Evolutionary conservation across 805 yeast genomes (phyloP), one percentile per base, ranked within the genome.

Genomic region (Candida morakotiae): DNA sequence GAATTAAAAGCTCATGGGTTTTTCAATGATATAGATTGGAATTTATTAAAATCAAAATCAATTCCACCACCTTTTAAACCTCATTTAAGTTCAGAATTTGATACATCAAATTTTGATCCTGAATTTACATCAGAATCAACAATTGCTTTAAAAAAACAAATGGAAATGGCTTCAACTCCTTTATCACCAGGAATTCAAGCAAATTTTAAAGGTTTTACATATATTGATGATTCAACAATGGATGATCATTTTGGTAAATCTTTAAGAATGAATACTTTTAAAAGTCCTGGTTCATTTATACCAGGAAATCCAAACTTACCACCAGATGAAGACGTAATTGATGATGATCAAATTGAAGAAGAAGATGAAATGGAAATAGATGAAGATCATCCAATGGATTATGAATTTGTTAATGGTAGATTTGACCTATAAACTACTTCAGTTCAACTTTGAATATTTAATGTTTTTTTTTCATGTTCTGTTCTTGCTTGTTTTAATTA

Each of bases 51-150:
- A 47, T 73, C 77, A 47, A 91, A 88, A 67, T 83, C 82, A 53
- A 77, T 91, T 8, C 94, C 96, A 28, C 98, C 98, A 18, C 98
- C 98, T 2, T 91, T 87, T 69, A 87, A 87, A 61, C 98, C 98
- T 3, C 96, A 87, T 57, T 75, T 93, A 46, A 67, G 83, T 8
- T 81, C 87, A 28, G 98, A 93, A 56, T 80, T 93, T 2, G 98
- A 93, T 60, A 91, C 96, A 2, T 86, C 96, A 3, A 93, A 93
- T 62, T 93, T 93, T 62, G 98, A 93, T 58, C 98, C 98, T 4
- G 98, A 93, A 62, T 93, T 93, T 63, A 93, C 98, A 15, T 83
- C 81, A 51, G 87, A 95, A 29, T 82, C 94, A 13, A 87, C 96
- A 0, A 82, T 95, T 7, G 81, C 81, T 27, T 76, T 88, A 58